Evolutionary conservation across 2,329 filamentous ascomycete species (phyloP), one percentile per base, ranked within the genome.

Genomic region (Botrytis cinerea): DNA sequence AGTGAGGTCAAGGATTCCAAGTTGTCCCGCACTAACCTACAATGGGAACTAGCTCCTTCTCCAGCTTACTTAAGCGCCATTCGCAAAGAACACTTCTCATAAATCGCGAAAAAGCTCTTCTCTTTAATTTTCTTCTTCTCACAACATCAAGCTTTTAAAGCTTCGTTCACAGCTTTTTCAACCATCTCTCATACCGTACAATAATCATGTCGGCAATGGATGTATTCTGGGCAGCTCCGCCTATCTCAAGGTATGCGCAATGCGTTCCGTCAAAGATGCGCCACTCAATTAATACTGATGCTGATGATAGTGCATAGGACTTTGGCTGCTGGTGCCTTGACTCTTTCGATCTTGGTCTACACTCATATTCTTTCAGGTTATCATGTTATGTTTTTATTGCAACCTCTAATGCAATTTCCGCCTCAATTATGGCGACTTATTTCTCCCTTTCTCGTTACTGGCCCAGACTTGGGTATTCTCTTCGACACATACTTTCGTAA

Each of bases 401-500:
- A 84, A 22, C 81, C 80, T 60, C 80, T 91, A 66, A 85, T 90
- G 79, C 86, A 85, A 68, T 80, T 86, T 48, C 82, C 87, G 35
- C 81, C 81, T 10, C 78, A 83, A 73, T n/a, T 83, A 76, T 83
- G 82, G 82, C 80, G 82, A 67, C 45, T 81, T 20, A 64, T 80
- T 25, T 81, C 82, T 32, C 79, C 80, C 48, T 83, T 83, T 73
- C 75, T 83, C 45, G 75, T 83, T 46, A 82, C 81, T 18, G 79
- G 80, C 8, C 75, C 77, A 35, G 69, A 79, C 25, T 70, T 83
- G 32, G 75, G 83, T 60, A 87, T 93, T 75, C 79, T 93, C 70
- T 85, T 92, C 81, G 91, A 93, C 81, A 88, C 92, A 67, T 92
- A 92, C 83, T 90, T 92, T 80, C 82, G 88, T 90, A 84, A 79